Evolutionary conservation across 352 stramenopile species (phyloP), one percentile per base, ranked within the genome.

Genomic region (Blastocystis sp.): DNA sequence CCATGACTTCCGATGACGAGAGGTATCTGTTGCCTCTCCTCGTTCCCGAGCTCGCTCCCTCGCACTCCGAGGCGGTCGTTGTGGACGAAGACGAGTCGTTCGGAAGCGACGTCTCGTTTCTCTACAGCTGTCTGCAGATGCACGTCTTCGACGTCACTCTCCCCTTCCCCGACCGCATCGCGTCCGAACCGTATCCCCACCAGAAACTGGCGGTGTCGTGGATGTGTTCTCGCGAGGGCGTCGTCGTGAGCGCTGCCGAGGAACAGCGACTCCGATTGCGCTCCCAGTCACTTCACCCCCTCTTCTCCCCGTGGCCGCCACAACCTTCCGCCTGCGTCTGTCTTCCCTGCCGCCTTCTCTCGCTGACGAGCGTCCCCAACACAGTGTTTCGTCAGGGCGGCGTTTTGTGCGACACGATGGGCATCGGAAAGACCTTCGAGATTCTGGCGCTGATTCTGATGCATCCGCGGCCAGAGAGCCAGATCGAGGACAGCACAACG

Each of bases 321-420:
- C 32, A 75, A 51, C 63, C 63, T 1, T 36, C 40, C 24, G 21
- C 42, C 8, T 75, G 48, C 48, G 27, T 81, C 34, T 59, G 21
- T 9, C 36, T 42, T 8, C 42, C 14, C 11, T 63, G 21, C 11
- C 29, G 27, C 16, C 27, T 64, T 9, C 36, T 81, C 4, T 49
- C 69, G 1, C 4, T 14, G 16, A 27, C 16, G 18, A 38, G 24
- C n/a, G 44, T 64, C n/a, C 44, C 32, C 24, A 65, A 81, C 27
- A n/a, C 6, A 24, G 18, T 46, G 4, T 21, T 27, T 59, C 69
- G 69, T 16, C 24, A 63, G 7, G 69, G 69, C 16, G 69, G 69
- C 6, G 69, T 81, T n/a, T n/a, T 81, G 0, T 81, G 69, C 40
- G 69, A 81, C 42, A 81, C 49, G 4, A 81, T 81, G 69, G 69